These are phyloP conservation scores for Fusarium penzigii DNA, from an alignment of 2,329 filamentous ascomycete species.

Conservation along the genomic window DNA sequence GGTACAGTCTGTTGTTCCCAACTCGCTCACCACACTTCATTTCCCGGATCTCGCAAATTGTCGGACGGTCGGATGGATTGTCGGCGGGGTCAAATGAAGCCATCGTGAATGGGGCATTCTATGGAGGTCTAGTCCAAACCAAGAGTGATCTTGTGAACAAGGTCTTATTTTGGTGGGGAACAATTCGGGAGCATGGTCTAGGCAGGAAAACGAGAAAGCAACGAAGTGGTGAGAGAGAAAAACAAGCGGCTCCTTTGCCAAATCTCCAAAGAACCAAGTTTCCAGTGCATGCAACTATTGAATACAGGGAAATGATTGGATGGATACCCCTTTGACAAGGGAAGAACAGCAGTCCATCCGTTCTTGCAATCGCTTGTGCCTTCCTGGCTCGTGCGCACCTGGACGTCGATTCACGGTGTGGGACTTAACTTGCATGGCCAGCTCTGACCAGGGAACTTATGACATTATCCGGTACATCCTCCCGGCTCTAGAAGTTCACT, in stretches of 20 bases:
- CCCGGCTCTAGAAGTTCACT: not conserved
- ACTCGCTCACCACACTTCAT: not conserved
- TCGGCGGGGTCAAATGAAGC: constrained; percentile 12
- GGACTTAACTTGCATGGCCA: not conserved
- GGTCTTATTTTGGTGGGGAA: not conserved
- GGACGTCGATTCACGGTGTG: constrained; percentile 22
- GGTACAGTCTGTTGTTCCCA: not conserved
- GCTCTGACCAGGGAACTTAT: constrained; percentile 10
- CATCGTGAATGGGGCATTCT: constrained; percentile 10
- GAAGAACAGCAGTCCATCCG: too few species aligned
- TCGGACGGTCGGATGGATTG: constrained; percentile 19
- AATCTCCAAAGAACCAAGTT: constrained; percentile 12
- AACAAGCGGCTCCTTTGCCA: not conserved
- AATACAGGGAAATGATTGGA: constrained; percentile 23
- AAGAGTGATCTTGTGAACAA: constrained; percentile 1
- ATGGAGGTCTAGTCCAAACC: constrained; percentile 8
- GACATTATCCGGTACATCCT: constrained; percentile 17
- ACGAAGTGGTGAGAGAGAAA: not conserved
- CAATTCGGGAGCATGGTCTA: not conserved
- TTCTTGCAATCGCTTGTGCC: constrained; percentile 9
- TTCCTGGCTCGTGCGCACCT: constrained; percentile 17
- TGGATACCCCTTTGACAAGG: constrained; percentile 7
- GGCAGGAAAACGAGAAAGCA: not conserved
- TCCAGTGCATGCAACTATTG: constrained; percentile 23
- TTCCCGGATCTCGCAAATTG: constrained; percentile 14